These are phyloP conservation scores for Kodamaea neixiangensis DNA, from an alignment of 805 yeast genomes.

Conservation along the genomic window DNA sequence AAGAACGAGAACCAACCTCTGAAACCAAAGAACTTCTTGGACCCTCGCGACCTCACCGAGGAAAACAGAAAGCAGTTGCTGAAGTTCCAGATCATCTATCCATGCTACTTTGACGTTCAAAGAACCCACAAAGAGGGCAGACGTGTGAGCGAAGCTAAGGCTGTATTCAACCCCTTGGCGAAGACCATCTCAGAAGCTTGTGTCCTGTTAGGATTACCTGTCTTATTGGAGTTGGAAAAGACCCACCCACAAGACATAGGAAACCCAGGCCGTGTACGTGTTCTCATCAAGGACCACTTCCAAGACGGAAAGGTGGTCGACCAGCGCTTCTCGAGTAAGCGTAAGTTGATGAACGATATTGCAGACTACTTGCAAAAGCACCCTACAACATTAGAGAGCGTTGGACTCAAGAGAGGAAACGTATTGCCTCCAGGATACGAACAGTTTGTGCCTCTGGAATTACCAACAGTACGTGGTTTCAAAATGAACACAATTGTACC, in stretches of 20 bases:
- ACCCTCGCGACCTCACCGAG: conserved; percentile 42
- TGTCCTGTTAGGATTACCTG: conserved; percentile 39
- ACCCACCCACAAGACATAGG: conserved; percentile 96
- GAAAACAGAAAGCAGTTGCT: conserved; percentile 67
- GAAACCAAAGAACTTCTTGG: conserved; percentile 27
- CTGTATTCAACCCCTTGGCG: conserved; percentile 88
- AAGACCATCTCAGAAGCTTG: conserved; percentile 77
- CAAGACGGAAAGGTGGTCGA: conserved; percentile 41
- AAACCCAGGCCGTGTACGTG: conserved; percentile 93
- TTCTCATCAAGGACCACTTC: conserved; percentile 52
- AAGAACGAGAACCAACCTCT: conserved; percentile 3
- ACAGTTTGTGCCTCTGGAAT: conserved; percentile 53
- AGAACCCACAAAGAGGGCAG: conserved; percentile 82
- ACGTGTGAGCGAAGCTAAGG: conserved; percentile 65
- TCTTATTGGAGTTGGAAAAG: conserved; percentile 74
- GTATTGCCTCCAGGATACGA: conserved; percentile 66
- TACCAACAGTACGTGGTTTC: conserved; percentile 84
- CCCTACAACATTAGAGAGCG: conserved; percentile 68
- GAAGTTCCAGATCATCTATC: conserved; percentile 76
- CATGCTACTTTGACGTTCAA: conserved; percentile 85
- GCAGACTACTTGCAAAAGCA: conserved; percentile 61
- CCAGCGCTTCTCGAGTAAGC: conserved; percentile 46
- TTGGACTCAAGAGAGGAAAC: conserved; percentile 50
- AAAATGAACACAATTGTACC: conserved; percentile 87
- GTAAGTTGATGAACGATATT: conserved; percentile 62